phyloP scores from a whole-genome alignment of 2,329 filamentous ascomycete species.

The Pestalotiopsis sp. region DNA sequence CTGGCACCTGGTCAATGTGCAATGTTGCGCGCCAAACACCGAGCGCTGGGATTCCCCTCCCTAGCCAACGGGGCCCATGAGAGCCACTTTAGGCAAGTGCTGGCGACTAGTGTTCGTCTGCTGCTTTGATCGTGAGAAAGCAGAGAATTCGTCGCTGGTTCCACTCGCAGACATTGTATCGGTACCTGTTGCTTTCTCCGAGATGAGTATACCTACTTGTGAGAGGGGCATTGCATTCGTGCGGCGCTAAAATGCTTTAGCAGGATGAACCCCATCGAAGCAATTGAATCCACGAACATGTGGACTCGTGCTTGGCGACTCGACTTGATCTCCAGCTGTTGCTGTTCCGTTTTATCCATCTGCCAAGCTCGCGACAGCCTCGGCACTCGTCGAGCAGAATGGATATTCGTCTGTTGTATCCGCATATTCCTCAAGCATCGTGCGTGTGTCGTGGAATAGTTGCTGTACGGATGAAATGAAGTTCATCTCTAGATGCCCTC shows the following conservation, averaged over 20 bases:
- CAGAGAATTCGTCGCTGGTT: neutral
- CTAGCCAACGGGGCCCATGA: neutral
- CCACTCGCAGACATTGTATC: neutral
- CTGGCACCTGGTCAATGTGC: neutral
- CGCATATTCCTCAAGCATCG: neutral
- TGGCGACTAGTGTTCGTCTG: slow-evolving; percentile 11
- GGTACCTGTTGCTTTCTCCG: neutral
- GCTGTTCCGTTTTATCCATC: neutral
- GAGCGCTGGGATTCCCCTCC: neutral
- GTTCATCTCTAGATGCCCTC: neutral
- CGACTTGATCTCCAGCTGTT: neutral
- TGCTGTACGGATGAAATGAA: neutral
- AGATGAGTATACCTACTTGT: neutral
- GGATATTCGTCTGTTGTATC: neutral
- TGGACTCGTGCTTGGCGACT: neutral
- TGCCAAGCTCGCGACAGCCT: neutral
- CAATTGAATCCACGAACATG: neutral
- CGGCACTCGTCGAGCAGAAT: neutral
- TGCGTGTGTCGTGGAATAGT: neutral
- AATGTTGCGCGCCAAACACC: no score
- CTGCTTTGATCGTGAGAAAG: neutral
- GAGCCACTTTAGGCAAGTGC: slow-evolving; percentile 9
- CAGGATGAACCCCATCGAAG: neutral
- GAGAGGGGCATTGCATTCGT: neutral
- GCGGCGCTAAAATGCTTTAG: neutral